Evolutionary conservation across 2,329 filamentous ascomycete genomes (phyloP).

Genomic region (Tolypocladium endophyticum): DNA sequence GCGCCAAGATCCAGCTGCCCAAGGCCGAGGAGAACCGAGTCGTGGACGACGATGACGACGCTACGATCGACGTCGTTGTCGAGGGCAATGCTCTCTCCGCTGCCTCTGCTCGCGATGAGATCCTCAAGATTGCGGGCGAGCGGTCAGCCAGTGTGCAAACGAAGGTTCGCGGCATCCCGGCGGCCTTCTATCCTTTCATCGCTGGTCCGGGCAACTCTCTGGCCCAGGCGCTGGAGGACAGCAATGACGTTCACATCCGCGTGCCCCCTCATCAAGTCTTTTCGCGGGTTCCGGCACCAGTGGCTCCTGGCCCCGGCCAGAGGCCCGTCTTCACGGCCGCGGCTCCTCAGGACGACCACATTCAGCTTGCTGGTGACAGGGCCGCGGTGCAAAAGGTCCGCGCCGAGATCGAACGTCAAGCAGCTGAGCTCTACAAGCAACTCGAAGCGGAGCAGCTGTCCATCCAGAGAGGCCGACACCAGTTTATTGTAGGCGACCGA

Average conservation of each 20-base stretch:
- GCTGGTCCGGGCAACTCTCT: slow-evolving; percentile 65
- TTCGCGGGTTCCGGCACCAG: slow-evolving; percentile 58
- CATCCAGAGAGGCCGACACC: slow-evolving; percentile 79
- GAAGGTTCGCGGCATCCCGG: slow-evolving; percentile 72
- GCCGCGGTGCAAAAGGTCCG: slow-evolving; percentile 69
- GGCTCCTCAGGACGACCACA: slow-evolving; percentile 58
- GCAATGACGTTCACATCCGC: slow-evolving; percentile 67
- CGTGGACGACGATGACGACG: slow-evolving; percentile 58
- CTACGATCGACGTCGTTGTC: slow-evolving; percentile 73
- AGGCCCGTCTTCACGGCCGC: slow-evolving; percentile 61
- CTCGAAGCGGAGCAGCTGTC: slow-evolving; percentile 69
- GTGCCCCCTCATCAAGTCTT: slow-evolving; percentile 76
- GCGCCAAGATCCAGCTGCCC: slow-evolving; percentile 82
- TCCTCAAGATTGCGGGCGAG: slow-evolving; percentile 80
- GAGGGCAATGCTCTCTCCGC: slow-evolving; percentile 88
- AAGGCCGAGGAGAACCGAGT: slow-evolving; percentile 57
- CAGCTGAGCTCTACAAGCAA: slow-evolving; percentile 63
- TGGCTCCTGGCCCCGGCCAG: slow-evolving; percentile 50
- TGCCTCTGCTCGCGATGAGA: slow-evolving; percentile 71
- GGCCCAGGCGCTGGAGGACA: slow-evolving; percentile 61
- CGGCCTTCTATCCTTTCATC: slow-evolving; percentile 94
- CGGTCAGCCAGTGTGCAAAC: slow-evolving; percentile 72
- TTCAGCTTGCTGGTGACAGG: slow-evolving; percentile 80
- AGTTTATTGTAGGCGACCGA: slow-evolving; percentile 85
- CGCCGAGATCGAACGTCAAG: slow-evolving; percentile 69